A percentile compares a stretch with the other conserved stretches of the same genome.
phyloP scores from a whole-genome alignment of 371 early-diverging fungal species.

The Quaeritorhiza haematococci region DNA sequence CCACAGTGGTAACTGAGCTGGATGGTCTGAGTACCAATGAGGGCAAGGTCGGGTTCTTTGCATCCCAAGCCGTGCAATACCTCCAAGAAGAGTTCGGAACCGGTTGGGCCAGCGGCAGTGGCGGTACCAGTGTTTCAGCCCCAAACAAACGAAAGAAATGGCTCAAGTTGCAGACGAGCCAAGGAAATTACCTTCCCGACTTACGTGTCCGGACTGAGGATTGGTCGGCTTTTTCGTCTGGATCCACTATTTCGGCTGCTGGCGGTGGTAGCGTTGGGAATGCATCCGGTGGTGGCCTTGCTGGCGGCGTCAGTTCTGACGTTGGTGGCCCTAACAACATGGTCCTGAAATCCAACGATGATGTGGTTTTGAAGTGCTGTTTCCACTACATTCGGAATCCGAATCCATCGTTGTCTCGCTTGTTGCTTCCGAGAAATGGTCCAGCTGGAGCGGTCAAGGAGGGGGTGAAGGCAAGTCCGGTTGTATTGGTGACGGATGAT shows the following conservation, averaged over 20 bases:
- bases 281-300: no score
- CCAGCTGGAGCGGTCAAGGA: neutral
- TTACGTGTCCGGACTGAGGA: slow-evolving; percentile 30
- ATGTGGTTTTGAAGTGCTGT: slow-evolving; percentile 28
- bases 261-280: no score
- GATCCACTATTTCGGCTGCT: no score
- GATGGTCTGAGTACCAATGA: slow-evolving; percentile 22
- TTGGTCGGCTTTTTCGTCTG: no score
- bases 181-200: slow-evolving; percentile 24
- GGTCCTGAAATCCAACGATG: slow-evolving; percentile 23
- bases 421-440: no score
- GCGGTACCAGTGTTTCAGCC: no score
- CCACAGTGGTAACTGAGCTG: slow-evolving; percentile 28
- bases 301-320: no score
- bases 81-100: slow-evolving; percentile 11
- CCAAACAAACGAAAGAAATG: slow-evolving; percentile 3
- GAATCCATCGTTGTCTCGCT: no score
- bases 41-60: neutral
- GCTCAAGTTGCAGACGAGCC: slow-evolving; percentile 19
- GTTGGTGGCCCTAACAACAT: neutral
- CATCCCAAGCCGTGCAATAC: slow-evolving; percentile 10
- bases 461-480: neutral
- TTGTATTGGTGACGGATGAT: slow-evolving; percentile 34
- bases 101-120: no score
- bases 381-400: no score